phyloP scores from a whole-genome alignment of 805 yeast genomes.

The Candida coquimbonensis region DNA sequence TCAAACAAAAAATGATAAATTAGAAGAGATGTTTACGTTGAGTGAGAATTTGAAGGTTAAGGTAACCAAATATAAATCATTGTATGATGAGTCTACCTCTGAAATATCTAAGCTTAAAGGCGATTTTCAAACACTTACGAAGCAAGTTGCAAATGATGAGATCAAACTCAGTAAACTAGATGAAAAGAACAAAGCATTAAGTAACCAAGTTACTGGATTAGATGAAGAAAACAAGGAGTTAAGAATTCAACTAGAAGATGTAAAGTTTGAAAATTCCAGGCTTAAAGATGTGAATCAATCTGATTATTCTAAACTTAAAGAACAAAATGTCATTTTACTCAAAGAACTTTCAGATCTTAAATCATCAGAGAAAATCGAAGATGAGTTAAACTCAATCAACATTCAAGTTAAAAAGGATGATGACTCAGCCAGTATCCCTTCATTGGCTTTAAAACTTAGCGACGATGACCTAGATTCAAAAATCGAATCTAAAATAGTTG shows the following conservation, averaged over 20 bases:
- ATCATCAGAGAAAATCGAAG: background rate
- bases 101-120: too few species aligned
- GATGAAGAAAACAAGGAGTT: slow-evolving; percentile 20
- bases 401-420: slow-evolving; percentile 6
- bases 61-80: slow-evolving; percentile 25
- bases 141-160: slow-evolving; percentile 22
- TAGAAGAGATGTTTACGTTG: slow-evolving; percentile 25
- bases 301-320: background rate
- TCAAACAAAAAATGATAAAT: slow-evolving; percentile 27
- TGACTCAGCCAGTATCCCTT: background rate
- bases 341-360: slow-evolving; percentile 6
- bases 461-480: background rate
- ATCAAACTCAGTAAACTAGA: slow-evolving; percentile 12
- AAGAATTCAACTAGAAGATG: slow-evolving; percentile 8
- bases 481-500: slow-evolving; percentile 11
- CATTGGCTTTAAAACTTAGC: too few species aligned
- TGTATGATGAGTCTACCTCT: too few species aligned
- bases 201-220: slow-evolving; percentile 10
- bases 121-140: too few species aligned
- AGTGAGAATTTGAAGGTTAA: slow-evolving; percentile 29
- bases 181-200: slow-evolving; percentile 6
- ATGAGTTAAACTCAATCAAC: slow-evolving; percentile 11
- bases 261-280: background rate
- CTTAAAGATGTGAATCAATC: too few species aligned
- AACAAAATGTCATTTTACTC: slow-evolving; percentile 20